Conservation (phyloP, 2,329 filamentous ascomycete species). For the Alternaria sp. region DNA sequence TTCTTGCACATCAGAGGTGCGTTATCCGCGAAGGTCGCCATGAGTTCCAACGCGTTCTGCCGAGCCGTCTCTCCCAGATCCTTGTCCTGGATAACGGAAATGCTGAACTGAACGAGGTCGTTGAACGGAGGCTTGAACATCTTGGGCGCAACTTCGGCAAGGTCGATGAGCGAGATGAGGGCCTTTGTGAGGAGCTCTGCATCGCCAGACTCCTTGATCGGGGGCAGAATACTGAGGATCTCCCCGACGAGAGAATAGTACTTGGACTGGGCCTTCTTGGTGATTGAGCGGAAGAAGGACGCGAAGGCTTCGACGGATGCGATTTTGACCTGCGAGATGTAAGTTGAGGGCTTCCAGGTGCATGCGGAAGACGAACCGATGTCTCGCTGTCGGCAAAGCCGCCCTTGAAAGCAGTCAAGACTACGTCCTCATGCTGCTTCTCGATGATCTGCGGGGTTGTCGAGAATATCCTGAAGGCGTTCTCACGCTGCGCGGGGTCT, state of each 20-base stretch:
- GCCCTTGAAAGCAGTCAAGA: constrained; percentile 84
- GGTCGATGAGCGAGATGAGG: constrained; percentile 87
- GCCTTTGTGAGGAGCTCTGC: constrained; percentile 91
- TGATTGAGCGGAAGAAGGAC: constrained; percentile 89
- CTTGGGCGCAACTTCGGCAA: constrained; percentile 91
- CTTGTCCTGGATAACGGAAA: constrained; percentile 95
- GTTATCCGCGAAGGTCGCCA: constrained; percentile 97
- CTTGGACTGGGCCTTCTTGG: constrained; percentile 85
- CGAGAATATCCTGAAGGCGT: constrained; percentile 92
- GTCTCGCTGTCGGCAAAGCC: constrained; percentile 91
- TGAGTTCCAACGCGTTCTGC: constrained; percentile 94
- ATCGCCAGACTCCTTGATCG: constrained; percentile 88
- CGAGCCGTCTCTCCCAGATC: constrained; percentile 87
- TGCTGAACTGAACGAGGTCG: constrained; percentile 88
- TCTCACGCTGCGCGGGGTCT: constrained; percentile 85
- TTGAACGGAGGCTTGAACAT: constrained; percentile 98
- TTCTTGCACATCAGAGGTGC: constrained; percentile 94
- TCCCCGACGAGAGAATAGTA: constrained; percentile 88
- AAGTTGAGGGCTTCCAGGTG: constrained; percentile 3
- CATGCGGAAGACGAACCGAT: constrained; percentile 58
- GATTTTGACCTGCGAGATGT: constrained; percentile 73
- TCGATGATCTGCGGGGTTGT: constrained; percentile 96
- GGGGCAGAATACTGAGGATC: constrained; percentile 91
- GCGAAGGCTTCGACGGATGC: constrained; percentile 97
- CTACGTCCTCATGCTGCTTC: constrained; percentile 91